Conservation (phyloP, 495 filamentous ascomycete species). For the Bacidia rubella region DNA sequence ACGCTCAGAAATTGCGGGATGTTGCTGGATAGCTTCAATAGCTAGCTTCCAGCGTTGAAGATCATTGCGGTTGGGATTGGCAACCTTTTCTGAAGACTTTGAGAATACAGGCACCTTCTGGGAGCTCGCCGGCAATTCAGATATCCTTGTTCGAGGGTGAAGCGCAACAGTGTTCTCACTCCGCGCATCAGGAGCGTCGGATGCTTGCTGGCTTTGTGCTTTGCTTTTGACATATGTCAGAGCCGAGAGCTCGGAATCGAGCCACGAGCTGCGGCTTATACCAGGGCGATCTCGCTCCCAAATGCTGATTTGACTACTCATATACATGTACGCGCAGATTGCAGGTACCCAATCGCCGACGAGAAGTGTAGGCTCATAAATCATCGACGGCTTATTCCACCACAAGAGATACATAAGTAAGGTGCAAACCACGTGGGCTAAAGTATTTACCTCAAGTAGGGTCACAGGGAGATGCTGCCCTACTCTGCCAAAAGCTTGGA, state of each 20-base stretch:
- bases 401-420: constrained; percentile 16
- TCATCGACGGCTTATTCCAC: constrained; percentile 17
- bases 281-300: constrained; percentile 1
- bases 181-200: too few relatives aligned
- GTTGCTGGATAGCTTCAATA: not conserved
- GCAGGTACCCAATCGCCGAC: constrained; percentile 8
- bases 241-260: constrained; percentile 8
- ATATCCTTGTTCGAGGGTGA: too few relatives aligned
- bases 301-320: constrained; percentile 10
- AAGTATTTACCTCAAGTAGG: constrained; percentile 19
- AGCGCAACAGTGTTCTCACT: too few relatives aligned
- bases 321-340: constrained; percentile 13
- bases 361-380: constrained; percentile 12
- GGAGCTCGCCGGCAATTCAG: too few relatives aligned
- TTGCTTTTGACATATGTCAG: not conserved
- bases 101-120: too few relatives aligned
- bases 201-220: not conserved
- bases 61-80: too few relatives aligned
- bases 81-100: too few relatives aligned
- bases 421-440: constrained; percentile 17
- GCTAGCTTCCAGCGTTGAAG: too few relatives aligned
- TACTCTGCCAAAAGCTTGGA: constrained; percentile 15
- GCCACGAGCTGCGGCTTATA: constrained; percentile 2
- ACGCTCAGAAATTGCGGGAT: not conserved
- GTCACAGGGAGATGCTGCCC: constrained; percentile 13